Conservation (phyloP, 1,284 basidiomycete species). For the Leccinum pachyderme region DNA sequence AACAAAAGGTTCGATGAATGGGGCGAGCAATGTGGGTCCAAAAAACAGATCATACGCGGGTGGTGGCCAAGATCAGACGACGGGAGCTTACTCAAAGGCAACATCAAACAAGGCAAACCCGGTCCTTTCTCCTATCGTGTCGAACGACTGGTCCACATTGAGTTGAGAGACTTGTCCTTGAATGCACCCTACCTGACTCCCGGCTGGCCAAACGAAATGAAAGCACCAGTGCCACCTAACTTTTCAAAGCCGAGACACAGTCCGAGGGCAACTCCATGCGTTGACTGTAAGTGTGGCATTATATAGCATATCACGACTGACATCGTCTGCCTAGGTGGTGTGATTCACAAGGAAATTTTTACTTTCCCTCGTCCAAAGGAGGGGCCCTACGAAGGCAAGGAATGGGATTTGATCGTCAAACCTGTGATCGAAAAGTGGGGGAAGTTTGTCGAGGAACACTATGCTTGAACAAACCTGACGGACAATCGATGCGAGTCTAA, state of each 20-base stretch:
- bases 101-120: constrained; percentile 51
- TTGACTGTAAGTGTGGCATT: constrained; percentile 34
- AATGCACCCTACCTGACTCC: constrained; percentile 58
- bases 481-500: background rate
- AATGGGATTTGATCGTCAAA: constrained; percentile 72
- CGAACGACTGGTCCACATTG: constrained; percentile 74
- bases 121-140: constrained; percentile 45
- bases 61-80: constrained; percentile 46
- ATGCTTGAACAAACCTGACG: constrained; percentile 19
- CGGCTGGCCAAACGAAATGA: constrained; percentile 38
- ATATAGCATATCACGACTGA: background rate
- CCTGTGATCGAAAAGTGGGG: constrained; percentile 78
- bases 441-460: constrained; percentile 42
- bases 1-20: constrained; percentile 63
- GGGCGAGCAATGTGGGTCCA: constrained; percentile 63
- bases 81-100: constrained; percentile 42
- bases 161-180: constrained; percentile 63
- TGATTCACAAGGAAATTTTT: constrained; percentile 73
- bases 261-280: constrained; percentile 24
- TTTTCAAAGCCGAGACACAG: no score
- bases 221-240: background rate
- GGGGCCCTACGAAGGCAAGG: constrained; percentile 55
- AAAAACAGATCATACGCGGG: constrained; percentile 48
- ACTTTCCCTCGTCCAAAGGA: constrained; percentile 52
- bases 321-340: constrained; percentile 43